Evolutionary conservation across 495 filamentous ascomycete genomes (phyloP).

Genomic region (Penicillium lividum): DNA sequence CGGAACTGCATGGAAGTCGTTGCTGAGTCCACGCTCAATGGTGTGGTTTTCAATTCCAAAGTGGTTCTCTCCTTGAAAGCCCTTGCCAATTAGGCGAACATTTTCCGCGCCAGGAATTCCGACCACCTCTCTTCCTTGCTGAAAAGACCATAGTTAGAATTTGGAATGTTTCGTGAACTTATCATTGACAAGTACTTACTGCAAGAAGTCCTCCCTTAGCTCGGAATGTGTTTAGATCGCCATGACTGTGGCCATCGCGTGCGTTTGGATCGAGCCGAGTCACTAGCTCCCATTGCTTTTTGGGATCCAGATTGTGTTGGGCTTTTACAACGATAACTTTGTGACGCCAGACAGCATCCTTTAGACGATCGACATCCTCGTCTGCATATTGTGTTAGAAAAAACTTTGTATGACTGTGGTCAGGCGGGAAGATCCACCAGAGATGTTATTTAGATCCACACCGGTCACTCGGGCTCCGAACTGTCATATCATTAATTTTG

Average conservation of each 20-base stretch:
- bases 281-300: constrained; percentile 44
- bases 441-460: background rate
- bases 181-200: background rate
- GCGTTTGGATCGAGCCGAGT: constrained; percentile 40
- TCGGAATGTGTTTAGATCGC: constrained; percentile 37
- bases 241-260: constrained; percentile 37
- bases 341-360: constrained; percentile 39
- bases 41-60: constrained; percentile 41
- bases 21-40: constrained; percentile 28
- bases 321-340: constrained; percentile 41
- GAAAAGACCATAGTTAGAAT: background rate
- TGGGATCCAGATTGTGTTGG: constrained; percentile 36
- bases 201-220: constrained; percentile 2
- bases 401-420: too few relatives aligned
- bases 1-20: constrained; percentile 36
- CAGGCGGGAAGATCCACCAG: background rate
- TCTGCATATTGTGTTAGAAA: constrained; percentile 14
- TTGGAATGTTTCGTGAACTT: too few relatives aligned
- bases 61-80: constrained; percentile 44
- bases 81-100: constrained; percentile 43
- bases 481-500: background rate
- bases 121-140: constrained; percentile 32
- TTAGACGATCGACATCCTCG: constrained; percentile 34
- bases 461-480: background rate
- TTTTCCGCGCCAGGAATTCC: constrained; percentile 46